Conservation (phyloP, 805 yeast genomes). For the Teunomyces barrocoloradensis region DNA sequence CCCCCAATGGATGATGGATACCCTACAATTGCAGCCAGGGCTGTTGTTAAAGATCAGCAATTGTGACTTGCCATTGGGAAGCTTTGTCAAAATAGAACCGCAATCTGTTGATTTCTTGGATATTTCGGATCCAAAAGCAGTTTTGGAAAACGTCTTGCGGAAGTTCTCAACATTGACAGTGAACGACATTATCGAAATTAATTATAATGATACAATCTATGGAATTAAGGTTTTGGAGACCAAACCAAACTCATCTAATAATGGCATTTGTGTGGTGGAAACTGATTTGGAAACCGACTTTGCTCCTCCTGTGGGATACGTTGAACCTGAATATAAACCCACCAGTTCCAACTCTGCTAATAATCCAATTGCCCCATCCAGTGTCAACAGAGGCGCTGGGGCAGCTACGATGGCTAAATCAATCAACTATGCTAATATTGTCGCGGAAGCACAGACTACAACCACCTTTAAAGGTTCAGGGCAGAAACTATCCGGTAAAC, state of each 20-base stretch:
- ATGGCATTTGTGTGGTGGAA: conserved; percentile 90
- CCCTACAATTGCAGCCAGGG: conserved; percentile 72
- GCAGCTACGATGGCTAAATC: conserved; percentile 76
- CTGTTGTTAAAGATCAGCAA: conserved; percentile 71
- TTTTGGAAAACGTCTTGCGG: conserved; percentile 85
- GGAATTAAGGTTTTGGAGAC: conserved; percentile 83
- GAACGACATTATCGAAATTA: conserved; percentile 78
- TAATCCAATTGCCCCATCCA: conserved; percentile 34
- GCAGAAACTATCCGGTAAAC: conserved; percentile 65
- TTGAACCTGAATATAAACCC: conserved; percentile 73
- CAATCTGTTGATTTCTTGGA: conserved; percentile 92
- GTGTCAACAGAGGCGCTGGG: conserved; percentile 38
- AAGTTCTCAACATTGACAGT: conserved; percentile 86
- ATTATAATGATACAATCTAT: conserved; percentile 75
- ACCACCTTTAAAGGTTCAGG: conserved; percentile 59
- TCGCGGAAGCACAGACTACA: conserved; percentile 37
- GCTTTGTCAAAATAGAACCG: conserved; percentile 90
- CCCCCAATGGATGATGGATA: conserved; percentile 95
- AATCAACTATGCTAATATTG: conserved; percentile 61
- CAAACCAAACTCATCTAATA: conserved; percentile 64
- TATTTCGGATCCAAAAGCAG: conserved; percentile 95
- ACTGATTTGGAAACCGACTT: conserved; percentile 96
- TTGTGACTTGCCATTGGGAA: conserved; percentile 81
- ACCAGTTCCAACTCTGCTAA: conserved; percentile 29
- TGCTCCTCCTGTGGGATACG: conserved; percentile 98